Base-by-base conservation (phyloP, 495 filamentous ascomycete genomes). In the Neurospora intermedia region DNA sequence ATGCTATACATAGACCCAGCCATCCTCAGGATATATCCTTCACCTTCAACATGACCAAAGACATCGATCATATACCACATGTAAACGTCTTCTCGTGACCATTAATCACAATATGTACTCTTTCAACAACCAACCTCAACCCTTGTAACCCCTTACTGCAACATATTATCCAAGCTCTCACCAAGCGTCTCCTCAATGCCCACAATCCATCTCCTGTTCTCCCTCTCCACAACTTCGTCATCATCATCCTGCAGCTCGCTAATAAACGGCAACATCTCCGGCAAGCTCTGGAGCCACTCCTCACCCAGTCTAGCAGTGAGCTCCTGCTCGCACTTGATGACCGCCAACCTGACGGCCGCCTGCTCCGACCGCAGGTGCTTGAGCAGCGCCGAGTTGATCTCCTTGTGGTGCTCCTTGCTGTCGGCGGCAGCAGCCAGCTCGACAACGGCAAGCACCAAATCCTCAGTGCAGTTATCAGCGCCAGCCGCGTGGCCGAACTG, bases 161-260 rank as follows among this genome's bases (percentile, higher is more conserved):
- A 87, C 94, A 97, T 97, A 75, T 90, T 88, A 81, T 95, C 92
- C 77, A 99, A 82, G 71, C 89, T 91, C 85, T 97, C 93, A 10
- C 96, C 96, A 66, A 98, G 81, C 41, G 94, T 90, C 70, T 86
- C 87, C 82, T 98, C 96, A 77, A 99, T 94, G 81, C 86, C 87
- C 81, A 90, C 89, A 74, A 97, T 92, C 93, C 95, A 96, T 72
- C 89, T 87, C 78, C 91, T 85, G 10, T 93, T 92, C 84, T 97
- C 95, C 76, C 89, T 84, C 85, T 98, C 96, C 46, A 99, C 94
- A 35, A 81, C 84, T 82, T 98, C 95, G 75, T 98, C 93, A 75
- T 97, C 96, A 80, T 99, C 96, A 81, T 99, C 96, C 84, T 96
- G 91, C 74, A 96, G 78, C 82, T 99, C 96, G 74, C 91, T 94